phyloP scores from a whole-genome alignment of 495 filamentous ascomycete genomes.

The Thermochaetoides thermophila region DNA sequence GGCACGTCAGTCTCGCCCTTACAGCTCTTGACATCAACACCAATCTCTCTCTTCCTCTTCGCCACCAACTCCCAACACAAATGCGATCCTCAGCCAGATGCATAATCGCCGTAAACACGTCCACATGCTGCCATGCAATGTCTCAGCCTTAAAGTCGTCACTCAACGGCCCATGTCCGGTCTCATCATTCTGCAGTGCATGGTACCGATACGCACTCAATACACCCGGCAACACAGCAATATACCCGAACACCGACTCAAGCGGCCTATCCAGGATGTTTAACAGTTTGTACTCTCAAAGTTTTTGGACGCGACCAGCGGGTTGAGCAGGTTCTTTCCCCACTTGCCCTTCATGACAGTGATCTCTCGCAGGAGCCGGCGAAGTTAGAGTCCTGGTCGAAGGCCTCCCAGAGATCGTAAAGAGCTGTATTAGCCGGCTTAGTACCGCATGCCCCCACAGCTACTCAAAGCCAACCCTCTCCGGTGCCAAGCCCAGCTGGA shows the following conservation, averaged over 20 bases:
- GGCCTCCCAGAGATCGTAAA: slow-evolving; percentile 99
- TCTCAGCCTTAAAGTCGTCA: slow-evolving; percentile 99
- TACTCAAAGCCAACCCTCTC: no score
- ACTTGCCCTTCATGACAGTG: slow-evolving; percentile 83
- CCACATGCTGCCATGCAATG: slow-evolving; percentile 91
- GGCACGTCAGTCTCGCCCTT: slow-evolving; percentile 96
- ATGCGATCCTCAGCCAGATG: slow-evolving; percentile 97
- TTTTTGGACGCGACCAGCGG: slow-evolving; percentile 94
- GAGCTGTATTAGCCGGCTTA: slow-evolving; percentile 63
- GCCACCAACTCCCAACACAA: slow-evolving; percentile 98
- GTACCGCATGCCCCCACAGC: slow-evolving; percentile 97
- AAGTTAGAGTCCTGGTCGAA: slow-evolving; percentile 96
- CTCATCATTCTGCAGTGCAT: slow-evolving; percentile 91
- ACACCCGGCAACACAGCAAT: slow-evolving; percentile 94
- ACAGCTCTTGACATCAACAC: slow-evolving; percentile 85
- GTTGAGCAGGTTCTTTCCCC: slow-evolving; percentile 71
- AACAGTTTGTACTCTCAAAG: slow-evolving; percentile 99
- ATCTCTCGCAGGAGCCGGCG: slow-evolving; percentile 91
- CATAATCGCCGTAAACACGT: slow-evolving; percentile 99
- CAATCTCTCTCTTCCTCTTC: slow-evolving; percentile 87
- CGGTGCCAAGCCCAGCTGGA: no score
- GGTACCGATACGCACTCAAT: slow-evolving; percentile 87
- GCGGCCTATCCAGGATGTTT: slow-evolving; percentile 93
- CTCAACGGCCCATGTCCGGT: slow-evolving; percentile 88
- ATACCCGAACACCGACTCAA: slow-evolving; percentile 95